Base-by-base conservation (phyloP, 2,329 filamentous ascomycete species). In the Aureobasidium pullulans region DNA sequence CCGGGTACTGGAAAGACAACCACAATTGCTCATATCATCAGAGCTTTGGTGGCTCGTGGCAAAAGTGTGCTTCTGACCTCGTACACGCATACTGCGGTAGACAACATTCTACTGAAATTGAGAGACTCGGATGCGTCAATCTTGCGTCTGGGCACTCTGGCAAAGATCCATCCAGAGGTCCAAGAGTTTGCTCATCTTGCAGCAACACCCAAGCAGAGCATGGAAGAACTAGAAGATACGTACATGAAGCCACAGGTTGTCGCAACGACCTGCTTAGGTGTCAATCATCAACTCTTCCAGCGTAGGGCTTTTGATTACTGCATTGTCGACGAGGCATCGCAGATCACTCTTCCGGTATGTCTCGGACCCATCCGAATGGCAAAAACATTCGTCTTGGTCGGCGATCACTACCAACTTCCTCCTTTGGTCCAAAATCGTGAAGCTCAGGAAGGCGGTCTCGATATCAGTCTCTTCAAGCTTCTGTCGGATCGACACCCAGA, bases 1-100 rank as follows among this genome's bases (percentile, higher is more conserved):
- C 94, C 94, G 1, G 94, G 94, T 7, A 99, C 94, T 0, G 94
- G 94, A 60, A 99, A 99, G 74, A 99, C 94, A 2, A 99, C 94
- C 0, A 99, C 94, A 0, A 97, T 99, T 68, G 91, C 93, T 5
- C 92, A 97, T 70, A 96, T 99, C 66, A 97, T 99, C 67, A 86
- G 90, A 46, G 90, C 93, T 0, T 79, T 99, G 32, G 87, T 94
- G 5, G 85, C 87, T 0, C 89, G 96, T 71, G 88, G 90, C 10
- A 97, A 97, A 75, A 96, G 89, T 59, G 91, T 99, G 13, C 78
- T 99, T 6, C 77, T 99, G 42, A 95, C 94, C 0, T 96, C 92
- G 0, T 97, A 97, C 71, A 99, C 94, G 0, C 94, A 99, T 70
- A 96, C 92, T 1, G 94, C 94, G 3, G 94, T 99, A 3, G 94